A percentile compares a stretch with the other conserved stretches of the same genome.
Evolutionary conservation across 1,284 basidiomycete genomes (phyloP).

Genomic region (Irpex rosettiformis): DNA sequence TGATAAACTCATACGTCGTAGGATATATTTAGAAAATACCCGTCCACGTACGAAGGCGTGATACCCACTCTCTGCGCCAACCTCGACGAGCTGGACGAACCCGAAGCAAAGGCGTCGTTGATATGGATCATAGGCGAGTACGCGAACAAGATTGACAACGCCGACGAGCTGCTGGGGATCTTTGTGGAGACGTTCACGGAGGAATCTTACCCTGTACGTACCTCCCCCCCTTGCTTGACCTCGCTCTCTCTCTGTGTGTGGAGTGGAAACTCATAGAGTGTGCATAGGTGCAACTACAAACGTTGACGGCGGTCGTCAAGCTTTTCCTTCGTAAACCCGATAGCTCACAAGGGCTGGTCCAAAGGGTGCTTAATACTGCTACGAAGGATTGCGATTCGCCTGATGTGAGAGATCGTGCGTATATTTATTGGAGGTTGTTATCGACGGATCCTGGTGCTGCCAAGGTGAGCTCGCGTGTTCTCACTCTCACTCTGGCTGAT

Average conservation of each 20-base stretch:
- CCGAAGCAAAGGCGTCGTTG: slow-evolving; percentile 95
- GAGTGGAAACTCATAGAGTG: no score
- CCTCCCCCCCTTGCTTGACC: not conserved
- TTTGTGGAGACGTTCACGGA: slow-evolving; percentile 94
- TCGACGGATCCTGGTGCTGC: slow-evolving; percentile 93
- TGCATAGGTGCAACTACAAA: slow-evolving; percentile 97
- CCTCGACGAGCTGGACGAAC: slow-evolving; percentile 95
- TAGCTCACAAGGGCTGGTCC: slow-evolving; percentile 86
- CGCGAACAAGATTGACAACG: slow-evolving; percentile 95
- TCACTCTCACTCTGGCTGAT: not conserved
- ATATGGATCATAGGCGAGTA: slow-evolving; percentile 99
- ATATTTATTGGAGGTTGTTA: slow-evolving; percentile 94
- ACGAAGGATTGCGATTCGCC: slow-evolving; percentile 97
- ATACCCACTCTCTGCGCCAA: slow-evolving; percentile 95
- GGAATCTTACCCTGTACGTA: slow-evolving; percentile 84
- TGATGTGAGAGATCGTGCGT: slow-evolving; percentile 94
- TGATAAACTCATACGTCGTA: slow-evolving; percentile 32
- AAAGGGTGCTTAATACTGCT: slow-evolving; percentile 87
- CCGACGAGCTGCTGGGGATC: slow-evolving; percentile 85
- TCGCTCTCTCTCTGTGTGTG: no score
- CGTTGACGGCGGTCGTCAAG: slow-evolving; percentile 95
- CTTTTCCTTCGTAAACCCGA: slow-evolving; percentile 95
- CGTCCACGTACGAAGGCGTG: slow-evolving; percentile 95
- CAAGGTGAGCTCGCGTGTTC: slow-evolving; percentile 53
- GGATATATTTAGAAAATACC: slow-evolving; percentile 99